Base-by-base conservation (phyloP, 2,329 filamentous ascomycete species). In the Pseudogymnoascus sp. region DNA sequence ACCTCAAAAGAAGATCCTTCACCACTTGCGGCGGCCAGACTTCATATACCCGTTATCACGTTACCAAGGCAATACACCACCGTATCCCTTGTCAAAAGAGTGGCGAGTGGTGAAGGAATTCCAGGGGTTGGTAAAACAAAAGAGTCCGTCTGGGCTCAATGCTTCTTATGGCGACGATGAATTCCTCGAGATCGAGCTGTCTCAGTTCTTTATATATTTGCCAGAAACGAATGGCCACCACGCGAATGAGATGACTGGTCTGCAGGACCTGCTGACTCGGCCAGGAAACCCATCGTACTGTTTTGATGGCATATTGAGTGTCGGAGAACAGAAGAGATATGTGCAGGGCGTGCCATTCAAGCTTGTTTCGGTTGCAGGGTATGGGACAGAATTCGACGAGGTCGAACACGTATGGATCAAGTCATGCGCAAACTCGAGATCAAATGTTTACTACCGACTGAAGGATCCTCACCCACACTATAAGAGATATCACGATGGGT, bases 381-480 rank as follows among this genome's bases (percentile, higher is more conserved):
- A 92, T 70, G 84, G 83, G 0, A 71, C 79, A 1, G 70, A 77
- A 0, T 69, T 78, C 6, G 72, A 79, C 22, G 79, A 81, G 0
- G 79, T 86, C 2, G 77, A 78, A 7, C 75, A 82, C 14, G 79
- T 92, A 1, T 93, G 87, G 82, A 80, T 93, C 2, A 81, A 84
- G 16, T 89, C 89, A 0, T 59, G 67, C 0, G 61, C 75, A 0
- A 82, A 83, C 62, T 73, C 69, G 0, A 69, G 70, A 0, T 70
- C 66, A 2, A 71, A 78, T 10, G 72, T 90, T 0, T 93, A 87
- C 77, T 95, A 92, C 70, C 79, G 79, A 8, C 73, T 96, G 0
- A 69, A 69, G 1, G 66, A 61, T 0, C 88, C 90, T 0, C 78
- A 84, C 0, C 28, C 66, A 0, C 84, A 86, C 38, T 96, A 95